Evolutionary conservation across 1,284 basidiomycete species (phyloP).

Genomic region (Microstroma glucosiphilum): DNA sequence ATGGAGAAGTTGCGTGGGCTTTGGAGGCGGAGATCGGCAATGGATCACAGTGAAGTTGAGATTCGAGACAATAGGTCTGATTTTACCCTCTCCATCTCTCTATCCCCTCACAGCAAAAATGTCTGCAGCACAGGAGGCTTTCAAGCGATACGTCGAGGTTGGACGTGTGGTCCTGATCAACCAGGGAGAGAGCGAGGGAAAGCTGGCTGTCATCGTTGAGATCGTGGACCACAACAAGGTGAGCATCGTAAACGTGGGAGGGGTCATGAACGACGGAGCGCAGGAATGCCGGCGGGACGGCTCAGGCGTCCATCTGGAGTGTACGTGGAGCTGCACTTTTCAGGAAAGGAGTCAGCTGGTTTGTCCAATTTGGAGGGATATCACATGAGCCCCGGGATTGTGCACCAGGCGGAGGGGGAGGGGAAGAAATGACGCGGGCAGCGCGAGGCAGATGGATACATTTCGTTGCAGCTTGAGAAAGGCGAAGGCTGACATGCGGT

Average conservation of each 20-base stretch:
- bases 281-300: neutral
- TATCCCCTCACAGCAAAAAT: neutral
- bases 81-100: too few species aligned
- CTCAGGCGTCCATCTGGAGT: neutral
- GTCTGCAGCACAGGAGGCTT: slow-evolving; percentile 50
- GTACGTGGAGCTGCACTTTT: neutral
- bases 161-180: slow-evolving; percentile 96
- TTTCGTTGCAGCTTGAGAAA: neutral
- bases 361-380: too few species aligned
- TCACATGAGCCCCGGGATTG: neutral
- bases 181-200: slow-evolving; percentile 74
- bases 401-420: too few species aligned
- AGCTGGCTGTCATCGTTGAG: slow-evolving; percentile 90
- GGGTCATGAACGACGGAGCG: neutral
- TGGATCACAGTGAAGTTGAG: too few species aligned
- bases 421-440: too few species aligned
- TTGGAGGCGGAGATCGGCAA: too few species aligned
- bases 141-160: slow-evolving; percentile 96
- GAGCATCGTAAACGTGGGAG: slow-evolving; percentile 40
- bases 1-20: too few species aligned
- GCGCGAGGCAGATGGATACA: too few species aligned
- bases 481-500: neutral
- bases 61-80: too few species aligned
- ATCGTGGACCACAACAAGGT: slow-evolving; percentile 99
- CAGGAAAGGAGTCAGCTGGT: too few species aligned